These are phyloP conservation scores for Blastobotrys ciferrii DNA, from an alignment of 1,139 yeast genomes.

Conservation along the genomic window DNA sequence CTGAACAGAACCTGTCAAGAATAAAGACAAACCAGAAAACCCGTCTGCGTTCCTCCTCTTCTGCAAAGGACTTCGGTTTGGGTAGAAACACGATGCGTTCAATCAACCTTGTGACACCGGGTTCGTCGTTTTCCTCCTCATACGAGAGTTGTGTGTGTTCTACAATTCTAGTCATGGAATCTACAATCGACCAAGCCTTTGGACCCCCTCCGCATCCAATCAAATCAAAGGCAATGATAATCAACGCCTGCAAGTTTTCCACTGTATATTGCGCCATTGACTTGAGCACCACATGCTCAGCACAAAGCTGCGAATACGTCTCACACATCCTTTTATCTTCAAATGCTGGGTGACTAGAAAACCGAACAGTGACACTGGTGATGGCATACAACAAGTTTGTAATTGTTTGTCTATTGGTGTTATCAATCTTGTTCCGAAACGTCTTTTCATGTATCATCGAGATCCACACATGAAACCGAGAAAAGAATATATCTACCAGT, in stretches of 20 bases:
- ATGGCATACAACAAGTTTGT: constrained; percentile 23
- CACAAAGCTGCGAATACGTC: constrained; percentile 18
- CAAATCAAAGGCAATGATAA: constrained; percentile 29
- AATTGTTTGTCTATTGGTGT: constrained; percentile 1
- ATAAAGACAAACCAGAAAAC: constrained; percentile 28
- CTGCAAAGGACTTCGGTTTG: constrained; percentile 16
- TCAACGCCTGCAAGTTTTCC: constrained; percentile 27
- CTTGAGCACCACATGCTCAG: constrained; percentile 21
- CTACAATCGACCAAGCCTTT: constrained; percentile 25
- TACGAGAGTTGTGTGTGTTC: constrained; percentile 24
- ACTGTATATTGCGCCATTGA: constrained; percentile 25
- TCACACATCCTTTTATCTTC: constrained; percentile 12
- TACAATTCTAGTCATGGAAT: constrained; percentile 24
- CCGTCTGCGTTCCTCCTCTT: constrained; percentile 27
- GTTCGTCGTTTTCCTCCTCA: constrained; percentile 19
- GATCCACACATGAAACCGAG: constrained; percentile 24
- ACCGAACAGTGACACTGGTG: constrained; percentile 23
- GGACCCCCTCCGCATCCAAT: constrained; percentile 29
- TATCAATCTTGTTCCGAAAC: constrained; percentile 15
- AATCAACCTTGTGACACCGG: neutral
- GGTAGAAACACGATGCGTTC: neutral
- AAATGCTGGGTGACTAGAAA: constrained; percentile 7
- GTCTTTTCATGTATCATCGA: constrained; percentile 21
- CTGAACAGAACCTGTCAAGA: constrained; percentile 29
- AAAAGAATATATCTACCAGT: constrained; percentile 18